Base-by-base conservation (phyloP, 1,139 yeast species). In the Protomyces inundatus region DNA sequence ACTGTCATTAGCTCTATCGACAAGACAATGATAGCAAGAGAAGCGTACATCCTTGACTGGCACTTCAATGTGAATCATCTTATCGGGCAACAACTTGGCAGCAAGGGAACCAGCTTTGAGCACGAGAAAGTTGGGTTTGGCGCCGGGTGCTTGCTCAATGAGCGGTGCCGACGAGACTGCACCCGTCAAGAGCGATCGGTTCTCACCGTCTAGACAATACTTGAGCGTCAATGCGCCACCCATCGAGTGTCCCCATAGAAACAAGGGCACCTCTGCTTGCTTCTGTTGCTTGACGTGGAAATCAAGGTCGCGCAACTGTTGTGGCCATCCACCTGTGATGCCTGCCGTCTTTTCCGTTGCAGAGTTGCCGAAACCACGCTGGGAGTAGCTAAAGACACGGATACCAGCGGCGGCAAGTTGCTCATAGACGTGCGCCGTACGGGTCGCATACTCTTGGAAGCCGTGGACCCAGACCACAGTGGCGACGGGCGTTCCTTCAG, bases 191-290 rank as follows among this genome's bases (percentile, higher is more conserved):
- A 79, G 71, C 46, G 83, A 81, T 55, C 79, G 78, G 73, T 82
- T 71, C 67, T 78, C 81, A 3, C 97, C 97, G 55, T 77, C 76
- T 61, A 86, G 81, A 14, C 85, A 88, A 73, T 91, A 91, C 74
- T 86, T 88, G 67, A 90, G 78, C 0, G 79, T 78, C 62, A 90
- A 85, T 0, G 88, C 96, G 30, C 97, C 97, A 57, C 98, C 98
- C 97, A 93, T 90, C n/a, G 96, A 88, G 72, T 88, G 96, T 1
- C 97, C 97, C 76, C 83, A 79, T 68, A 93, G 73, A 70, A 80
- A 82, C 52, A 90, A 72, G 68, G 70, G 68, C 6, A 64, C 71
- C 34, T 74, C 76, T 6, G 66, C 66, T 37, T 67, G 51, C 6
- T 68, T 55, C 33, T 59, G 64, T 14, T 66, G 66, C 40, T 70